Base-by-base conservation (phyloP, 495 filamentous ascomycete species). In the Oleoguttula mirabilis region DNA sequence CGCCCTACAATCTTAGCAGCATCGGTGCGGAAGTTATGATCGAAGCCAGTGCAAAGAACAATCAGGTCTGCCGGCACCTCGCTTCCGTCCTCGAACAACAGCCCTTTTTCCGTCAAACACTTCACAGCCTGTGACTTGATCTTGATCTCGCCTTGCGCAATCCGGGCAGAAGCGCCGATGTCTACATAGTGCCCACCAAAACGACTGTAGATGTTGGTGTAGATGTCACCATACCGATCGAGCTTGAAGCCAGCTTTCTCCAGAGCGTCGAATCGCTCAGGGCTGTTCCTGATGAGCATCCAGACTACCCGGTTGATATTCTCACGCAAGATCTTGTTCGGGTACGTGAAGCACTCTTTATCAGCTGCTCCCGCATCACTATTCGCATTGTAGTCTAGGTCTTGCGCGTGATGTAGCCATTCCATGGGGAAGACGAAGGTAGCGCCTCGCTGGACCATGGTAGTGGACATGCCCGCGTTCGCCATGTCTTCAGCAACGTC, bases 401-500 rank as follows among this genome's bases (percentile, higher is more conserved):
- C 40, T 23, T 48, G 36, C 1, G 33, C 32, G 8, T 30, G 4
- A 17, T 55, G 39, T 4, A 36, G 21, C 42, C 56, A 55, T 34
- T 60, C 48, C 5, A 30, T 39, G 15, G 60, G 60, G n/a, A 62
- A 36, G 6, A 66, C 41, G 41, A 52, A 55, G 10, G 54, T 56
- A 15, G 41, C 14, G 7, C 22, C 21, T 10, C 47, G 47, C 63
- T 64, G 64, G 6, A 65, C 50, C 60, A 71, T 66, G 5, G 66
- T 68, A 2, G 57, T 50, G 10, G 54, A 23, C 12, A 66, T 51
- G 6, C 59, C 56, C 1, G 66, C 55, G 12, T 50, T 46, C 23
- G 65, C 40, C 52, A 66, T 66, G 39, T 70, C 65, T 33, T 64
- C 61, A 0, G 65, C 58, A 1, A 70, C 50, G 48, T 71, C 68